Conservation (phyloP, 495 filamentous ascomycete genomes). For the Parmelia sp. region DNA sequence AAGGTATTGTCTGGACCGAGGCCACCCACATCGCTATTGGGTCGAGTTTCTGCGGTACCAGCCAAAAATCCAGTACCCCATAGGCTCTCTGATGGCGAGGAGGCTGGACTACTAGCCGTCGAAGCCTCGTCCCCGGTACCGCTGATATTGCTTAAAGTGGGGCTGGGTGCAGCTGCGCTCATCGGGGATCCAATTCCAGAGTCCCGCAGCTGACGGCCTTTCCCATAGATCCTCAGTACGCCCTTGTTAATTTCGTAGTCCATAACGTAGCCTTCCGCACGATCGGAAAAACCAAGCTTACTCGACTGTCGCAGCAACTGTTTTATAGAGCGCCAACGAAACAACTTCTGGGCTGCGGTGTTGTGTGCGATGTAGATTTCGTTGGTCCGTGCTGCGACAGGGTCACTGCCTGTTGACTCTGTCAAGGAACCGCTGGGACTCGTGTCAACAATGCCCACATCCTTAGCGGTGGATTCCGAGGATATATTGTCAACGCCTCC, state of each 20-base stretch:
- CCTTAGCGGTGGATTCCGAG: constrained; percentile 5
- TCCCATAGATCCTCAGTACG: constrained; percentile 66
- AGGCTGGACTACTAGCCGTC: constrained; percentile 26
- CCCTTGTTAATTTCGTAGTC: constrained; percentile 69
- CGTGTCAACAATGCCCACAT: constrained; percentile 16
- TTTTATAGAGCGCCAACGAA: constrained; percentile 64
- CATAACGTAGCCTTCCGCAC: constrained; percentile 61
- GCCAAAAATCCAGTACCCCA: constrained; percentile 37
- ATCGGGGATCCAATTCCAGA: constrained; percentile 1
- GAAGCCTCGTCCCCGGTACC: constrained; percentile 30
- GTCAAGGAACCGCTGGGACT: constrained; percentile 21
- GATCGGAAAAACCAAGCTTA: constrained; percentile 30
- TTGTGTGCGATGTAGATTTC: constrained; percentile 69
- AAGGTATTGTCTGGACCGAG: constrained; percentile 56
- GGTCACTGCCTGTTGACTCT: constrained; percentile 19
- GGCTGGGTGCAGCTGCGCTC: constrained; percentile 28
- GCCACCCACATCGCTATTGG: constrained; percentile 36
- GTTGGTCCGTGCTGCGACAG: constrained; percentile 17
- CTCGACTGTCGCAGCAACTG: constrained; percentile 44
- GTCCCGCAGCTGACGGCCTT: constrained; percentile 61
- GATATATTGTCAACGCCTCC: neutral
- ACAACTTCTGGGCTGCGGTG: constrained; percentile 69
- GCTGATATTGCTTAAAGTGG: constrained; percentile 25
- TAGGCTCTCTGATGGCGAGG: constrained; percentile 24
- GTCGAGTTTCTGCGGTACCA: constrained; percentile 18